These are phyloP conservation scores for Talaromyces sp. DNA, from an alignment of 2,329 filamentous ascomycete species.

Conservation along the genomic window DNA sequence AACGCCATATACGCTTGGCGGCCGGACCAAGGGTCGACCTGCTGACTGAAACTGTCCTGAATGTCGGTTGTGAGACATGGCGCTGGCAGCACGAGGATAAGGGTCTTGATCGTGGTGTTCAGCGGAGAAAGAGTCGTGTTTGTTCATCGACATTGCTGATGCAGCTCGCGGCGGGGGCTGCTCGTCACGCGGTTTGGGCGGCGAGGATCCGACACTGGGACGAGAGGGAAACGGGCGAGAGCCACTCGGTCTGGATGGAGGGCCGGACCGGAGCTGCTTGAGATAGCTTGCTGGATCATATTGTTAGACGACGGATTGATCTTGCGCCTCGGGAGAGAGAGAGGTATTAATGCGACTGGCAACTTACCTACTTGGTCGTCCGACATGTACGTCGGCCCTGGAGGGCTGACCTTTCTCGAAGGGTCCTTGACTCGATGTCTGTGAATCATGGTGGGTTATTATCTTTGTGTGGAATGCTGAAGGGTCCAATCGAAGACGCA, in stretches of 20 bases:
- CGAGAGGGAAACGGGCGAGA: conserved; percentile 51
- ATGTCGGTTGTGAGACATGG: conserved; percentile 34
- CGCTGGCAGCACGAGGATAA: conserved; percentile 33
- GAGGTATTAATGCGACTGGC: background rate
- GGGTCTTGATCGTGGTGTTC: conserved; percentile 17
- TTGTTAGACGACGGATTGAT: background rate
- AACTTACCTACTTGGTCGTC: conserved; percentile 42
- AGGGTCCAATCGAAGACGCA: background rate
- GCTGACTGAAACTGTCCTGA: conserved; percentile 17
- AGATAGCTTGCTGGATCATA: conserved; percentile 50
- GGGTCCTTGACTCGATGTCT: conserved; percentile 29
- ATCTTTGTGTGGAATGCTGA: conserved; percentile 5
- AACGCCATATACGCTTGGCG: conserved; percentile 25
- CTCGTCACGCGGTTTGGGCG: conserved; percentile 19
- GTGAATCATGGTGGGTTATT: conserved; percentile 26
- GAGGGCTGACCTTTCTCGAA: conserved; percentile 41
- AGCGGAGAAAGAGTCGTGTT: conserved; percentile 14
- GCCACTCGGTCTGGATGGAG: conserved; percentile 52
- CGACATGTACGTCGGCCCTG: conserved; percentile 42
- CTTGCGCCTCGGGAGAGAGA: background rate
- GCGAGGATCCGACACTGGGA: conserved; percentile 11
- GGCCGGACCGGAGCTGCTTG: conserved; percentile 53
- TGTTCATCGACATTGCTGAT: conserved; percentile 38
- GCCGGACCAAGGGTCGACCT: conserved; percentile 35
- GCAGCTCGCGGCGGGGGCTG: conserved; percentile 35